phyloP scores from a whole-genome alignment of 257 asterid genomes.

The Scutellaria barbata region DNA sequence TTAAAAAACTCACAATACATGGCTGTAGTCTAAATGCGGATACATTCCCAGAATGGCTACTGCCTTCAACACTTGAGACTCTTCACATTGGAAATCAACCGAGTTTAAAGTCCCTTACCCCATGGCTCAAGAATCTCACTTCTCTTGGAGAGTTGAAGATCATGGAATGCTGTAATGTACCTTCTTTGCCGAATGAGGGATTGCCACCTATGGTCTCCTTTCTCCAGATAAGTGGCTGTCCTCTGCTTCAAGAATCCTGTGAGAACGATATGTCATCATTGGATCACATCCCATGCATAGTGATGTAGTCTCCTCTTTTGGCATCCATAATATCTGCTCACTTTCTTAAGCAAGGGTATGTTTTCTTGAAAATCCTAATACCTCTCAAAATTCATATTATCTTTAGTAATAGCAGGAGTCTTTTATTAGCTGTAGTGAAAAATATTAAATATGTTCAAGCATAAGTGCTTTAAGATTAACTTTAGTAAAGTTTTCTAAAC shows the following conservation, averaged over 20 bases:
- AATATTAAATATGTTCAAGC: not conserved
- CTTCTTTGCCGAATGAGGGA: slow-evolving; percentile 46
- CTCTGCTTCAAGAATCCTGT: slow-evolving; percentile 43
- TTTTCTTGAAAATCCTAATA: slow-evolving; percentile 14
- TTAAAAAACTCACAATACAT: slow-evolving; percentile 47
- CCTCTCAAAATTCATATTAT: slow-evolving; percentile 17
- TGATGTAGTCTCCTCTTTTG: slow-evolving; percentile 39
- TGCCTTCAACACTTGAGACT: slow-evolving; percentile 51
- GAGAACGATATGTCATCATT: slow-evolving; percentile 46
- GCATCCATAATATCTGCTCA: not conserved
- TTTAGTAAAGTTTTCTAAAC: not conserved
- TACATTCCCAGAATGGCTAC: slow-evolving; percentile 52
- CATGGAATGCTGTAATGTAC: slow-evolving; percentile 45
- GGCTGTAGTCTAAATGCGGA: slow-evolving; percentile 41
- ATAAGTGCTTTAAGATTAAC: not conserved
- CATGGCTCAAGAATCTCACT: slow-evolving; percentile 56
- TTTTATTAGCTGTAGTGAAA: not conserved
- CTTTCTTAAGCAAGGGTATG: slow-evolving; percentile 24
- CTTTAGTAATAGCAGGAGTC: not conserved
- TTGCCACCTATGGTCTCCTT: slow-evolving; percentile 52
- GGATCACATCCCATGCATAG: slow-evolving; percentile 59
- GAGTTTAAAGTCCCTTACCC: slow-evolving; percentile 49
- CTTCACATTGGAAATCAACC: slow-evolving; percentile 47
- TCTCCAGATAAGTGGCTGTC: slow-evolving; percentile 53
- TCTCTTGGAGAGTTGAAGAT: slow-evolving; percentile 57